phyloP scores from a whole-genome alignment of 768 basidiomycete genomes.

The Russula vinacea region DNA sequence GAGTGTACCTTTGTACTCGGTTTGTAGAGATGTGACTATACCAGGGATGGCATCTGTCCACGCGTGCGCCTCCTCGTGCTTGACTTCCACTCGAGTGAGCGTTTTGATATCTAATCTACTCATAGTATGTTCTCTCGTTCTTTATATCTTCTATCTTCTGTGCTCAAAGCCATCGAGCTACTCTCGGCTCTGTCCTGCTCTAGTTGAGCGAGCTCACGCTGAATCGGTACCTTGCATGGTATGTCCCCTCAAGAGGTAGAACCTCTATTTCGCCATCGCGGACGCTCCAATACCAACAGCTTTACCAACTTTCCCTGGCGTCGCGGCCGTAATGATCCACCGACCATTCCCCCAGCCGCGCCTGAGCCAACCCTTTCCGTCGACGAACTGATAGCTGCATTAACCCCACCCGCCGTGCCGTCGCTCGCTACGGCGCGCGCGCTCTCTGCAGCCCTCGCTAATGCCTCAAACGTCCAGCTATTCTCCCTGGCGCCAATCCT shows the following conservation, averaged over 20 bases:
- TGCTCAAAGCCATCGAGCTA: not conserved
- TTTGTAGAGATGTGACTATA: slow-evolving; percentile 5
- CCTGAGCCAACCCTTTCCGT: slow-evolving; percentile 37
- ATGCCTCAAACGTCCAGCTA: slow-evolving; percentile 43
- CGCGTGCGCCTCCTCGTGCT: not conserved
- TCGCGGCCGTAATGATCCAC: slow-evolving; percentile 21
- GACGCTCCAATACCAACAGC: slow-evolving; percentile 44
- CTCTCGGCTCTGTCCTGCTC: not conserved
- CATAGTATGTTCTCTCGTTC: not conserved
- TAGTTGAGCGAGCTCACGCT: not conserved
- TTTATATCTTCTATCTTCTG: not conserved
- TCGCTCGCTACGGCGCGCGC: slow-evolving; percentile 61
- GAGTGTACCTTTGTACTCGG: slow-evolving; percentile 19
- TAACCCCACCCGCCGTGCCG: slow-evolving; percentile 58
- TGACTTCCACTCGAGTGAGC: not conserved
- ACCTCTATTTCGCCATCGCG: slow-evolving; percentile 35
- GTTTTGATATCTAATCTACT: not conserved
- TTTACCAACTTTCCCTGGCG: slow-evolving; percentile 45
- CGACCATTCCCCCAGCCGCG: slow-evolving; percentile 30
- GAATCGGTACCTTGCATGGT: slow-evolving; percentile 17
- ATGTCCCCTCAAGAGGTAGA: slow-evolving; percentile 36
- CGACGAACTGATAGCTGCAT: slow-evolving; percentile 47
- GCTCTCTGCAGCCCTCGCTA: slow-evolving; percentile 51
- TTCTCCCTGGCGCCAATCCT: slow-evolving; percentile 58
- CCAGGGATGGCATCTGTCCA: not conserved